A percentile compares a stretch with the other conserved stretches of the same genome.
These are phyloP conservation scores for Microdochium trichocladiopsis DNA, from an alignment of 2,329 filamentous ascomycete species.

Conservation along the genomic window DNA sequence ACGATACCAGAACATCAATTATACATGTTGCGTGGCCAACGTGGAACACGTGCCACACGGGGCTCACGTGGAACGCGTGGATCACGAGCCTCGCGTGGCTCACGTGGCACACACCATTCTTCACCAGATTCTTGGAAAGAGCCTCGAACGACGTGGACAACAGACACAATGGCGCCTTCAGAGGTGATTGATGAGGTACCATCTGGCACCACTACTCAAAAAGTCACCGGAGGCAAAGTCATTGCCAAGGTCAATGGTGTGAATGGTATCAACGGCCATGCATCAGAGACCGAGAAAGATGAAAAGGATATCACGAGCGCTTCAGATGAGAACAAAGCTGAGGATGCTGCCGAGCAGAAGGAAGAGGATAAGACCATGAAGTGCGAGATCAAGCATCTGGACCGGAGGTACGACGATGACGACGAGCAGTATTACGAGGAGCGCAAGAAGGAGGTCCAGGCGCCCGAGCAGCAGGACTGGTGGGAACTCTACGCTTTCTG, in stretches of 20 bases:
- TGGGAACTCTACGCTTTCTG: conserved; percentile 22
- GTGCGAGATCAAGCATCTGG: conserved; percentile 19
- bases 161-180: background rate
- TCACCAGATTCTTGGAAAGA: too few relatives aligned
- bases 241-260: background rate
- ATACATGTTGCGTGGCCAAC: too few relatives aligned
- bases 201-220: background rate
- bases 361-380: conserved; percentile 18
- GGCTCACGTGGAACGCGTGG: too few relatives aligned
- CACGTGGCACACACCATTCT: background rate
- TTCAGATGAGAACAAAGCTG: background rate
- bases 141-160: background rate
- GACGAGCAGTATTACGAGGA: conserved; percentile 18
- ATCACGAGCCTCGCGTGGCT: too few relatives aligned
- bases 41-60: too few relatives aligned
- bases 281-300: background rate
- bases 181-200: background rate
- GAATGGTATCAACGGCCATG: background rate
- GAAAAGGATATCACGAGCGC: background rate
- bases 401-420: conserved; percentile 15
- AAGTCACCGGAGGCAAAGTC: background rate
- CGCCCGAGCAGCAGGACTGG: conserved; percentile 12
- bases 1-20: too few relatives aligned
- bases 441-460: conserved; percentile 13
- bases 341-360: background rate